A percentile compares a stretch with the other conserved stretches of the same genome.
These are phyloP conservation scores for Solioccasus polychromus DNA, from an alignment of 768 basidiomycete genomes.

Conservation along the genomic window DNA sequence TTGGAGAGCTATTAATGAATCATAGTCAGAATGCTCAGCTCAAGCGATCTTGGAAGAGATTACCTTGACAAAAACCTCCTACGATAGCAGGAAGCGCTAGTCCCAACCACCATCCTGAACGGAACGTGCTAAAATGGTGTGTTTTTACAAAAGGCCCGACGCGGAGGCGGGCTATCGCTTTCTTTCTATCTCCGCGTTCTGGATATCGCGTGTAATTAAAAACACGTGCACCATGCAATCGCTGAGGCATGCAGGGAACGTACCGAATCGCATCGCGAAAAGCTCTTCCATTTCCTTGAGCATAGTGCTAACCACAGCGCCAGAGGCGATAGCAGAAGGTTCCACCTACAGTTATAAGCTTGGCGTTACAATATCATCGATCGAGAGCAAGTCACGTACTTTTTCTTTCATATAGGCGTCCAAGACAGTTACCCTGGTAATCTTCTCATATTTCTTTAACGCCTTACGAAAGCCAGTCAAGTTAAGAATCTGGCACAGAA, in stretches of 20 bases:
- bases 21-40: background rate
- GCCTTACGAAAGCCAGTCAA: conserved; percentile 86
- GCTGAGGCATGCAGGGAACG: conserved; percentile 17
- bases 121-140: conserved; percentile 73
- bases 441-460: conserved; percentile 82
- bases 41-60: background rate
- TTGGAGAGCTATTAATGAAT: conserved; percentile 46
- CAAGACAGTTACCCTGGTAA: conserved; percentile 69
- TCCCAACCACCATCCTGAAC: conserved; percentile 71
- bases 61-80: conserved; percentile 60
- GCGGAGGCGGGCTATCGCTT: conserved; percentile 66
- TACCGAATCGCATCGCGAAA: conserved; percentile 76
- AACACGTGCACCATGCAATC: too few relatives aligned
- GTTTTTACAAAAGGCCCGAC: conserved; percentile 48
- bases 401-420: conserved; percentile 81
- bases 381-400: conserved; percentile 34
- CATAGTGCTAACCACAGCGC: conserved; percentile 58
- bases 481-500: conserved; percentile 68
- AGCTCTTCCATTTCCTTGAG: conserved; percentile 72
- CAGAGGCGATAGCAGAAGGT: conserved; percentile 63
- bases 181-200: conserved; percentile 75
- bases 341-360: conserved; percentile 47
- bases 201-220: too few relatives aligned
- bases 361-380: background rate
- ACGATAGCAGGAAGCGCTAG: conserved; percentile 67